Evolutionary conservation across 805 yeast species (phyloP).

Genomic region (Yamadazyma kitorensis): DNA sequence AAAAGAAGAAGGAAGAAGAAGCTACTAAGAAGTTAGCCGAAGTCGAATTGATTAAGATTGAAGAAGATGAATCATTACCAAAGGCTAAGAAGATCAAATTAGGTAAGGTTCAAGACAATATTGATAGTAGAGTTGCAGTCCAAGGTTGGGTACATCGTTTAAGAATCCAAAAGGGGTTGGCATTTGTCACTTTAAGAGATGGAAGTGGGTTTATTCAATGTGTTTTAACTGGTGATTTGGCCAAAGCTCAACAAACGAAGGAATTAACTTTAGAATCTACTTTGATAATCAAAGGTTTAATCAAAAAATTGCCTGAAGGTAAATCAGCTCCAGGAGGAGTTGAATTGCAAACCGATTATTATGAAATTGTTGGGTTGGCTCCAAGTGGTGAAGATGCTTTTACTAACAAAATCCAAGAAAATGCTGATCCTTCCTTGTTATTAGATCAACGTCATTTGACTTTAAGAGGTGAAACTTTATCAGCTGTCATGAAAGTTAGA

Average conservation of each 20-base stretch:
- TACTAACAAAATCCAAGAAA: conserved; percentile 91
- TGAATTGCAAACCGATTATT: conserved; percentile 88
- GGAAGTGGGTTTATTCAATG: conserved; percentile 91
- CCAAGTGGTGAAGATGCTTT: conserved; percentile 96
- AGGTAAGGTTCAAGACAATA: conserved; percentile 45
- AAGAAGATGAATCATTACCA: conserved; percentile 73
- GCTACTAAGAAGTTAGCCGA: conserved; percentile 75
- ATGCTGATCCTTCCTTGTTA: conserved; percentile 87
- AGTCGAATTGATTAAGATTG: conserved; percentile 65
- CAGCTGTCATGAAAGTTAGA: conserved; percentile 93
- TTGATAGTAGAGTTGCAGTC: conserved; percentile 71
- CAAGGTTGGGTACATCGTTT: conserved; percentile 97
- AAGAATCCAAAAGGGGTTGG: conserved; percentile 88
- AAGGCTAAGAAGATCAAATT: conserved; percentile 68
- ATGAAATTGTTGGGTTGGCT: conserved; percentile 86
- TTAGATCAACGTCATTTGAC: conserved; percentile 94
- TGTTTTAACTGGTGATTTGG: conserved; percentile 86
- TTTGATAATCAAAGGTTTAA: conserved; percentile 72
- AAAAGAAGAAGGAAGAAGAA: conserved; percentile 54
- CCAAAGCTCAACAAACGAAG: conserved; percentile 81
- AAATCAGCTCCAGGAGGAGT: conserved; percentile 97
- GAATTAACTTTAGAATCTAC: conserved; percentile 89
- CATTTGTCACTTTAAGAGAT: conserved; percentile 88
- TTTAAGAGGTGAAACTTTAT: conserved; percentile 92
- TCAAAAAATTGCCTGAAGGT: conserved; percentile 88